phyloP scores from a whole-genome alignment of 805 yeast species.

The Candida caryicola region DNA sequence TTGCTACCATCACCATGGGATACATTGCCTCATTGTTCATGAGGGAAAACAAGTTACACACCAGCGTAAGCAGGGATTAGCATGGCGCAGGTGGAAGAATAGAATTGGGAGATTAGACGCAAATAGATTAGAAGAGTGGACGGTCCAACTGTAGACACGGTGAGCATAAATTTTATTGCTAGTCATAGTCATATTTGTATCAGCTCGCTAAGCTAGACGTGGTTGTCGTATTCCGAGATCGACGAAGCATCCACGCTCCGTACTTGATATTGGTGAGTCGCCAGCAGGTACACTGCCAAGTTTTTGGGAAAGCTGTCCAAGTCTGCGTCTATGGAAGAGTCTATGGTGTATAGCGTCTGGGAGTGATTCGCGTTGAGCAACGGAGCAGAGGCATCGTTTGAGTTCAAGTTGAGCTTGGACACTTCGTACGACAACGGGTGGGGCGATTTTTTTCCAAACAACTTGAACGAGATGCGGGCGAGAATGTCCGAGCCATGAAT shows the following conservation, averaged over 20 bases:
- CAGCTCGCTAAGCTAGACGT: too few relatives aligned
- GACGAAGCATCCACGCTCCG: neutral
- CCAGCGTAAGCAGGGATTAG: slow-evolving; percentile 45
- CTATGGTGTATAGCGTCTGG: slow-evolving; percentile 6
- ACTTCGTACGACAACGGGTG: neutral
- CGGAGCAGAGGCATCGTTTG: slow-evolving; percentile 3
- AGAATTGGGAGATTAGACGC: too few relatives aligned
- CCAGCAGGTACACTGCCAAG: neutral
- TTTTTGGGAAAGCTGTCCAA: slow-evolving; percentile 1
- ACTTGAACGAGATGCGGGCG: slow-evolving; percentile 14
- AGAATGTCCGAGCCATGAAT: slow-evolving; percentile 11
- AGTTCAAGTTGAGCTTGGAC: slow-evolving; percentile 17
- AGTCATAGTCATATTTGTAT: too few relatives aligned
- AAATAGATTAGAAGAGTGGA: too few relatives aligned
- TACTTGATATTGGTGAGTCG: slow-evolving; percentile 21
- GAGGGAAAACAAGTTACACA: slow-evolving; percentile 57
- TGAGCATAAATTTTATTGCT: too few relatives aligned
- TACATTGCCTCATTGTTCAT: slow-evolving; percentile 44
- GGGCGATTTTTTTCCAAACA: neutral
- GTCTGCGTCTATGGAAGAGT: neutral
- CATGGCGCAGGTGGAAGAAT: too few relatives aligned
- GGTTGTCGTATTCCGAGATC: too few relatives aligned
- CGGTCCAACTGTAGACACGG: too few relatives aligned
- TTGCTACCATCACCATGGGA: slow-evolving; percentile 39
- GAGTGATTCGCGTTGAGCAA: slow-evolving; percentile 10